phyloP scores from a whole-genome alignment of 2,329 filamentous ascomycete species.

The Dryadomyces quercus-mongolicae region DNA sequence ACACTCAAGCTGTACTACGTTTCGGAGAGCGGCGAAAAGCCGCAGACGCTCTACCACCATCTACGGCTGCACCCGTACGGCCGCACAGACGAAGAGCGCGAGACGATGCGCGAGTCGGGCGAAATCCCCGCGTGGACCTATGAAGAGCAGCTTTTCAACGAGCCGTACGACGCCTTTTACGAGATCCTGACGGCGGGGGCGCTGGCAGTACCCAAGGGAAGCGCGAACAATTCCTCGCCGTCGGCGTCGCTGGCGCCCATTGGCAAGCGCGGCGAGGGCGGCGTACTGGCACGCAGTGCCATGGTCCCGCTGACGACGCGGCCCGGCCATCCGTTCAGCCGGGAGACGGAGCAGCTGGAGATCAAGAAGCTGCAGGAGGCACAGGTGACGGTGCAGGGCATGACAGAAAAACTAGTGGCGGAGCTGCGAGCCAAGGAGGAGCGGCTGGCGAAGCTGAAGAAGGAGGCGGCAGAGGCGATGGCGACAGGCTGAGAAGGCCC shows the following conservation, averaged over 20 bases:
- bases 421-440: conserved; percentile 55
- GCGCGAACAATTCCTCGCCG: conserved; percentile 30
- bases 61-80: conserved; percentile 86
- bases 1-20: conserved; percentile 91
- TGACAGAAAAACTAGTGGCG: conserved; percentile 44
- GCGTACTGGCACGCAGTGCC: conserved; percentile 55
- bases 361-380: conserved; percentile 51
- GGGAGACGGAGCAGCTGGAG: conserved; percentile 55
- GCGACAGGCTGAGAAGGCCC: conserved; percentile 7
- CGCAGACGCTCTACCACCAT: conserved; percentile 89
- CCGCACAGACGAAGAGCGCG: conserved; percentile 61
- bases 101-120: conserved; percentile 42
- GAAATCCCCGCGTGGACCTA: conserved; percentile 71
- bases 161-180: conserved; percentile 87
- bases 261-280: conserved; percentile 28
- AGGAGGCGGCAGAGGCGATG: conserved; percentile 21
- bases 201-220: conserved; percentile 33
- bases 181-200: conserved; percentile 70
- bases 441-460: conserved; percentile 47
- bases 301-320: conserved; percentile 59
- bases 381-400: conserved; percentile 48
- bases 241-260: conserved; percentile 21
- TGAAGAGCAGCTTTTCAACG: conserved; percentile 94
- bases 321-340: conserved; percentile 60
- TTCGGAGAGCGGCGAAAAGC: conserved; percentile 79